Conservation (phyloP, 2,329 filamentous ascomycete genomes). For the Paecilomyces variotii region DNA sequence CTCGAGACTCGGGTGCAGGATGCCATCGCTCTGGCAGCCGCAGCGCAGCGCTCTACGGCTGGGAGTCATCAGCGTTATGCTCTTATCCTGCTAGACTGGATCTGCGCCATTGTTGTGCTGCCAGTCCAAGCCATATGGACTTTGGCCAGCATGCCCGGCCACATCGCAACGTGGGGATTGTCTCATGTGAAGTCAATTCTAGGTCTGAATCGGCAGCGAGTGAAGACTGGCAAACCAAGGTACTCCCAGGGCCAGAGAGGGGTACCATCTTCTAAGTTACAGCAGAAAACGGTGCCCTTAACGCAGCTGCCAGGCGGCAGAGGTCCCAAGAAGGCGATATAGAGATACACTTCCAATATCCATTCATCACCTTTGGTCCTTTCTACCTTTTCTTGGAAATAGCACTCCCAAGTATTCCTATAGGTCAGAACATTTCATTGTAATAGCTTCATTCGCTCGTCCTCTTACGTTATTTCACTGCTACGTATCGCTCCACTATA, state of each 20-base stretch:
- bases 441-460: not conserved
- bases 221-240: constrained; percentile 15
- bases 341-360: not conserved
- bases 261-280: not conserved
- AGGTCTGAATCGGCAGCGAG: constrained; percentile 1
- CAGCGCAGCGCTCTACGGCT: constrained; percentile 42
- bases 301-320: not conserved
- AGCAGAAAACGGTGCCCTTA: constrained; percentile 3
- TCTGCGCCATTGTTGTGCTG: constrained; percentile 26
- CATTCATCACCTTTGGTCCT: not conserved
- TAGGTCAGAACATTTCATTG: not conserved
- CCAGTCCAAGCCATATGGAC: constrained; percentile 26
- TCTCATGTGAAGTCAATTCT: constrained; percentile 4
- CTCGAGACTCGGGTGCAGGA: constrained; percentile 68
- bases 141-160: constrained; percentile 23
- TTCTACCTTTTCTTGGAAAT: not conserved
- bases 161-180: constrained; percentile 13
- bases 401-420: not conserved
- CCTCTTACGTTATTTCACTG: not conserved
- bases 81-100: constrained; percentile 27
- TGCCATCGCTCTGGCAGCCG: constrained; percentile 70
- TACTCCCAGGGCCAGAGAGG: constrained; percentile 4
- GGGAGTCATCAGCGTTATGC: constrained; percentile 17
- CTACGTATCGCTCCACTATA: not conserved
- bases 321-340: constrained; percentile 1